These are phyloP conservation scores for Geotrichum macrosporum DNA, from an alignment of 1,139 yeast species.

Conservation along the genomic window DNA sequence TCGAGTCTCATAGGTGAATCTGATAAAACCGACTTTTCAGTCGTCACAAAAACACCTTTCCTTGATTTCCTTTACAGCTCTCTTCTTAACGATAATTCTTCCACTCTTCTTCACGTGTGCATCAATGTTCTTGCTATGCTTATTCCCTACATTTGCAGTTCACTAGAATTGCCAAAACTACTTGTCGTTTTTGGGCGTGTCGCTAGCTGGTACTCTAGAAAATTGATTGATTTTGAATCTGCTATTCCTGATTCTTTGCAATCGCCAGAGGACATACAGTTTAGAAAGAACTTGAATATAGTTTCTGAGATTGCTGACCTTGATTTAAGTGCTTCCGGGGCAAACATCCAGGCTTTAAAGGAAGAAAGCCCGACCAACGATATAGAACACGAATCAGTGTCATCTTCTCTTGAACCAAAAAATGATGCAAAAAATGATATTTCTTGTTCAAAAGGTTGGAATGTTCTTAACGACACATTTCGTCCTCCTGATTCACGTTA, in stretches of 20 bases:
- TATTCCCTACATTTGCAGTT: slow-evolving; percentile 47
- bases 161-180: slow-evolving; percentile 43
- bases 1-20: slow-evolving; percentile 14
- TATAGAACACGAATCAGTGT: too few relatives aligned
- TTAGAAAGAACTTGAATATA: too few relatives aligned
- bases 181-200: slow-evolving; percentile 48
- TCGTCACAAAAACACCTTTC: slow-evolving; percentile 7
- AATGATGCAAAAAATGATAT: not conserved
- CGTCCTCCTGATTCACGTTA: slow-evolving; percentile 26
- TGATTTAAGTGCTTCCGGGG: too few relatives aligned
- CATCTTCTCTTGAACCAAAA: too few relatives aligned
- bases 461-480: slow-evolving; percentile 28
- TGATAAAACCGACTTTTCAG: slow-evolving; percentile 9
- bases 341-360: too few relatives aligned
- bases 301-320: too few relatives aligned
- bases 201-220: slow-evolving; percentile 38
- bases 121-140: slow-evolving; percentile 49
- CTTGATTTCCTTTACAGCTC: slow-evolving; percentile 38
- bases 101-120: slow-evolving; percentile 43
- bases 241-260: not conserved
- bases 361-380: too few relatives aligned
- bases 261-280: too few relatives aligned
- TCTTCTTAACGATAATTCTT: slow-evolving; percentile 46
- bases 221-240: not conserved
- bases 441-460: slow-evolving; percentile 34